Conservation (phyloP, 257 asterid genomes). For the Nicotiana undulata region DNA sequence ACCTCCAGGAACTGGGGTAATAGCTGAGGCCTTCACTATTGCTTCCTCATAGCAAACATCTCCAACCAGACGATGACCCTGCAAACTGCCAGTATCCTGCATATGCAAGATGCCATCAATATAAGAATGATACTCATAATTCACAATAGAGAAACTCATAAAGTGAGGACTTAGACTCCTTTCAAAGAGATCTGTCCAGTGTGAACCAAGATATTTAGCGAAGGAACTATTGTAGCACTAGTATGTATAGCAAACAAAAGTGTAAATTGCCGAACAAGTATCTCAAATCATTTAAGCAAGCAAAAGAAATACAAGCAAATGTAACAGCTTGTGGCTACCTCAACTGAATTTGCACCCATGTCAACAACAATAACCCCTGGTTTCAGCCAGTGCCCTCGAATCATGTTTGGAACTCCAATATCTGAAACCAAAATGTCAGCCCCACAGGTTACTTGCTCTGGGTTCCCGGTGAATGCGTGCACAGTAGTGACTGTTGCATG, state of each 20-base stretch:
- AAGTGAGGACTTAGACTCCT: neutral
- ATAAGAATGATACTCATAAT: neutral
- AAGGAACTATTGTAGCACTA: neutral
- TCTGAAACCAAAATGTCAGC: conserved; percentile 26
- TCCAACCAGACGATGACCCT: conserved; percentile 13
- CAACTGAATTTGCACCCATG: conserved; percentile 18
- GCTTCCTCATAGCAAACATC: conserved; percentile 23
- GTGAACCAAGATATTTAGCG: neutral
- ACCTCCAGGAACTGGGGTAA: conserved; percentile 28
- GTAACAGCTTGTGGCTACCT: neutral
- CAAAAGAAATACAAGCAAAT: neutral
- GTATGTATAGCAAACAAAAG: neutral
- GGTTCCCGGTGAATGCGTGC: conserved; percentile 22
- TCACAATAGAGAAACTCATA: neutral
- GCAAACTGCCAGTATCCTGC: conserved; percentile 2
- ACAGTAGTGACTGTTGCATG: conserved; percentile 15
- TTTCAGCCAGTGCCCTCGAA: conserved; percentile 24
- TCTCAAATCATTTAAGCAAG: neutral
- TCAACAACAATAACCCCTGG: conserved; percentile 21
- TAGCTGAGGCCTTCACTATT: conserved; percentile 16
- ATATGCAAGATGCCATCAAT: neutral
- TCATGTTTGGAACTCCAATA: conserved; percentile 16
- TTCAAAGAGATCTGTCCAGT: neutral
- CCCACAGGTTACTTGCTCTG: conserved; percentile 10
- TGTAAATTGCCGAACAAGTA: neutral